phyloP scores from a whole-genome alignment of 2,329 filamentous ascomycete genomes.

The Microascus cirrosus region DNA sequence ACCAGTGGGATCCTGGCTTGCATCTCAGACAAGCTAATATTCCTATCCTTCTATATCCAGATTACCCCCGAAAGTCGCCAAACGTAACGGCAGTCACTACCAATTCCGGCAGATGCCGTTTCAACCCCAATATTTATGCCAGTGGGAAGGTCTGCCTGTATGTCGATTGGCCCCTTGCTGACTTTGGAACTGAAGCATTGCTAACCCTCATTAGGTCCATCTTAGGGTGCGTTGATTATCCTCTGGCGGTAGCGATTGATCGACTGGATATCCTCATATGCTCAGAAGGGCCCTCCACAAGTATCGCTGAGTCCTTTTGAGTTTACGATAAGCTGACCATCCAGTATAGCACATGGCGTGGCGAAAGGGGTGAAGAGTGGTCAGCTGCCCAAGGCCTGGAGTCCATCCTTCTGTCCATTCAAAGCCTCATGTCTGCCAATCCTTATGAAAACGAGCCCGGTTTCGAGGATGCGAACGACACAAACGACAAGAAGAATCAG shows the following conservation, averaged over 20 bases:
- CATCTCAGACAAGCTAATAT: neutral
- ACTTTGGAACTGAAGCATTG: neutral
- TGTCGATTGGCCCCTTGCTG: slow-evolving; percentile 22
- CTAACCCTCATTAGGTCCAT: slow-evolving; percentile 56
- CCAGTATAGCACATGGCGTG: slow-evolving; percentile 75
- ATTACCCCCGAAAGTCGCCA: slow-evolving; percentile 67
- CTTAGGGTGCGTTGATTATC: slow-evolving; percentile 50
- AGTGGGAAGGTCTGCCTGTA: slow-evolving; percentile 86
- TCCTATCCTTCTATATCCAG: slow-evolving; percentile 28
- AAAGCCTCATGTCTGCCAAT: slow-evolving; percentile 88
- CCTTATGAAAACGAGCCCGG: slow-evolving; percentile 96
- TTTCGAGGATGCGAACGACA: slow-evolving; percentile 64
- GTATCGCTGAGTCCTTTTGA: neutral
- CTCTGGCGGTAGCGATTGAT: neutral
- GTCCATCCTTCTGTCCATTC: slow-evolving; percentile 88
- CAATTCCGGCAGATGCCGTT: slow-evolving; percentile 76
- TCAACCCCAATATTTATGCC: slow-evolving; percentile 95
- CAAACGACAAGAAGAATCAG: slow-evolving; percentile 62
- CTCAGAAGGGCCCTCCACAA: neutral
- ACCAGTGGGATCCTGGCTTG: neutral
- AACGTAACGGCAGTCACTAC: slow-evolving; percentile 64
- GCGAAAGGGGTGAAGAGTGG: slow-evolving; percentile 87
- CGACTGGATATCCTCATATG: neutral
- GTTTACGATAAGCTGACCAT: slow-evolving; percentile 7
- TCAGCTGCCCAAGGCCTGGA: slow-evolving; percentile 91